Conservation (phyloP, 2,329 filamentous ascomycete genomes). For the Pseudopithomyces maydicus region DNA sequence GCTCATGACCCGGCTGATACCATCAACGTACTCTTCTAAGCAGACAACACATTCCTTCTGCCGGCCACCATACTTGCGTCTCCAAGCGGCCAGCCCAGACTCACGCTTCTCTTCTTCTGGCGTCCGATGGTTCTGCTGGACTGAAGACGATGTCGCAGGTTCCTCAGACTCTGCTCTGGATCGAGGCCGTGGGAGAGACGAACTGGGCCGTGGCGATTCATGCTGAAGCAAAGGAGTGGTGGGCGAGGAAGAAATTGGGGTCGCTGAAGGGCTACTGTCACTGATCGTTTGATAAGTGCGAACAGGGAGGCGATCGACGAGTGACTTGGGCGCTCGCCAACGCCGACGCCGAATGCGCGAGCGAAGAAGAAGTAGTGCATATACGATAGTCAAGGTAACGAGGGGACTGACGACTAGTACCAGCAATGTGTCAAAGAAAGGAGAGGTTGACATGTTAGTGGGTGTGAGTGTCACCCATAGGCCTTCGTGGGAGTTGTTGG, state of each 20-base stretch:
- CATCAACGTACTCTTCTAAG: conserved; percentile 93
- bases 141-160: conserved; percentile 42
- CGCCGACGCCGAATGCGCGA: conserved; percentile 86
- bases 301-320: conserved; percentile 93
- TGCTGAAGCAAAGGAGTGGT: conserved; percentile 79
- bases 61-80: conserved; percentile 65
- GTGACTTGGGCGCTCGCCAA: conserved; percentile 96
- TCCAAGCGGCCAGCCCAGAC: conserved; percentile 56
- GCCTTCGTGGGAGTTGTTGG: conserved; percentile 66
- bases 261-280: conserved; percentile 64
- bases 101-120: conserved; percentile 60
- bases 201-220: conserved; percentile 23
- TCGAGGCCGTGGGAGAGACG: conserved; percentile 61
- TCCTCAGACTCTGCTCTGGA: conserved; percentile 69
- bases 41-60: conserved; percentile 94
- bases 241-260: conserved; percentile 68
- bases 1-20: conserved; percentile 94
- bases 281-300: conserved; percentile 90
- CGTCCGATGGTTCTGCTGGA: conserved; percentile 31
- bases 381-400: conserved; percentile 90
- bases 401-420: conserved; percentile 94
- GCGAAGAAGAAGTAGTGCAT: conserved; percentile 82
- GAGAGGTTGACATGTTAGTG: conserved; percentile 82
- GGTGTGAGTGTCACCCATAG: conserved; percentile 97
- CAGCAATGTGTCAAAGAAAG: conserved; percentile 95